Conservation (phyloP, 257 asterid genomes). For the Scutellaria barbata region DNA sequence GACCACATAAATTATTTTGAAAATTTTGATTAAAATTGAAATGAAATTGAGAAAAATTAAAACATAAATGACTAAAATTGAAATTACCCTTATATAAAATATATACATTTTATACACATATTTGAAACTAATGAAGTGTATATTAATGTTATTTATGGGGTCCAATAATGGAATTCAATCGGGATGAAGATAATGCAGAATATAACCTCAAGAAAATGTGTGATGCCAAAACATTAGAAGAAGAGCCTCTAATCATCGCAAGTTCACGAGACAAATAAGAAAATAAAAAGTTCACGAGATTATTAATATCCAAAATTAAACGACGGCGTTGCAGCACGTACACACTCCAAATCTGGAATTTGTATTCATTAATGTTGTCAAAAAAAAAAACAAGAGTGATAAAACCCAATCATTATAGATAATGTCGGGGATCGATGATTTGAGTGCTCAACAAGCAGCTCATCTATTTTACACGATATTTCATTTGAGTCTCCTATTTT, state of each 20-base stretch:
- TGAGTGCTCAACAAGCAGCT: no score
- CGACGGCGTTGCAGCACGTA: slow-evolving; percentile 38
- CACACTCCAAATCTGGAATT: slow-evolving; percentile 26
- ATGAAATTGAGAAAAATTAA: no score
- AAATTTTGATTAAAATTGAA: no score
- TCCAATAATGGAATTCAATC: not conserved
- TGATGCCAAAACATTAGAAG: slow-evolving; percentile 32
- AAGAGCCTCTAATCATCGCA: slow-evolving; percentile 37
- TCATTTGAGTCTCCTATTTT: no score
- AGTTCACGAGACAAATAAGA: slow-evolving; percentile 53
- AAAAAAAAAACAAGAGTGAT: not conserved
- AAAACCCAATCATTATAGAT: slow-evolving; percentile 9
- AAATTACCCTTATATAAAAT: no score
- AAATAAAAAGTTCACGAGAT: slow-evolving; percentile 57
- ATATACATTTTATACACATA: no score
- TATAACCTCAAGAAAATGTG: slow-evolving; percentile 29
- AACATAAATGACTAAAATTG: no score
- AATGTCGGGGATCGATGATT: not conserved
- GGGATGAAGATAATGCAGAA: slow-evolving; percentile 30
- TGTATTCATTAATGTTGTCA: not conserved
- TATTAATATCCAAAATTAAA: slow-evolving; percentile 35
- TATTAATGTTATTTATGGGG: no score
- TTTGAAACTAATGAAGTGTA: no score
- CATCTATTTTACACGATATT: no score
- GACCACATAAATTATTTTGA: no score